Evolutionary conservation across 768 basidiomycete species (phyloP).

Genomic region (Termitomyces sp.): DNA sequence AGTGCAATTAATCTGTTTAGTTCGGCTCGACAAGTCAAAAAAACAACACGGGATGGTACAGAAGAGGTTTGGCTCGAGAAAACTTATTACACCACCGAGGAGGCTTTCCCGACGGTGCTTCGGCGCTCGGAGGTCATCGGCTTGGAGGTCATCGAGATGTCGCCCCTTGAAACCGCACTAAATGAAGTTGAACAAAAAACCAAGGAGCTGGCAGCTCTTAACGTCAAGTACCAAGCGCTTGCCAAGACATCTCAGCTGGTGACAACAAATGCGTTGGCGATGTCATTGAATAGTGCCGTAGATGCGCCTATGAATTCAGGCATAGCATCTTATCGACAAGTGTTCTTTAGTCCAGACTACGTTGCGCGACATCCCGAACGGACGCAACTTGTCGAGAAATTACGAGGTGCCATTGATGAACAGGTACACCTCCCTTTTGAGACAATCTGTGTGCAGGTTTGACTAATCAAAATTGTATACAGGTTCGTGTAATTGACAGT

Average conservation of each 20-base stretch:
- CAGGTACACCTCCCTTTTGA: conserved; percentile 46
- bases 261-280: conserved; percentile 76
- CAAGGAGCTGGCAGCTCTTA: conserved; percentile 65
- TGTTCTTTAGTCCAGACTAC: conserved; percentile 73
- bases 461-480: not conserved
- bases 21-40: conserved; percentile 63
- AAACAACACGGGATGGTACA: conserved; percentile 53
- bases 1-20: conserved; percentile 86
- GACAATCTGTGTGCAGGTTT: not conserved
- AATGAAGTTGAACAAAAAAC: conserved; percentile 78
- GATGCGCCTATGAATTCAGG: conserved; percentile 80
- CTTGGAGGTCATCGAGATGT: conserved; percentile 67
- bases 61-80: conserved; percentile 89
- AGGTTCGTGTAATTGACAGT: conserved; percentile 78
- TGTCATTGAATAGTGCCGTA: conserved; percentile 82
- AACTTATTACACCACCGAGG: conserved; percentile 81
- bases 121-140: conserved; percentile 83
- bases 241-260: conserved; percentile 70
- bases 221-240: conserved; percentile 69
- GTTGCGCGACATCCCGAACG: conserved; percentile 63
- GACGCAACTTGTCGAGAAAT: conserved; percentile 62
- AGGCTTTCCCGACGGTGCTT: conserved; percentile 87
- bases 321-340: conserved; percentile 68
- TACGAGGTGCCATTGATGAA: conserved; percentile 73
- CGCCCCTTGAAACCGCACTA: conserved; percentile 80